Conservation (phyloP, 1,284 basidiomycete genomes). For the Cutaneotrichosporon daszewskae region DNA sequence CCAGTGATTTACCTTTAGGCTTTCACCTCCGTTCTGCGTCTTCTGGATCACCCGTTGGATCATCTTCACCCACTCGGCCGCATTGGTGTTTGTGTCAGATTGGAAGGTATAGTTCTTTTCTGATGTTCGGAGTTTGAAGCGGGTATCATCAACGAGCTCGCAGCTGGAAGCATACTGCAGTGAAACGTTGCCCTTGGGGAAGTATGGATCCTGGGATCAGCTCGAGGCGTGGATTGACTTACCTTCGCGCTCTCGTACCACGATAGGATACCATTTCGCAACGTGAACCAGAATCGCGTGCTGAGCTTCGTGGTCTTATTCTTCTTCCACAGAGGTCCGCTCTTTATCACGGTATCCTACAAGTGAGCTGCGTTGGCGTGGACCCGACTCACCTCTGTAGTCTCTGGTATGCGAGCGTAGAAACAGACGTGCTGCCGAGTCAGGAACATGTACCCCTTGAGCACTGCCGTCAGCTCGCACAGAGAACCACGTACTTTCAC, state of each 20-base stretch:
- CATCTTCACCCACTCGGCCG: slow-evolving; percentile 89
- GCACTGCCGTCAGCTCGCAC: slow-evolving; percentile 53
- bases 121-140: slow-evolving; percentile 71
- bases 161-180: slow-evolving; percentile 86
- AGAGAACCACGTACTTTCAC: slow-evolving; percentile 62
- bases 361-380: slow-evolving; percentile 1
- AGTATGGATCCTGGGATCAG: slow-evolving; percentile 74
- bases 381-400: slow-evolving; percentile 58
- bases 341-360: slow-evolving; percentile 80
- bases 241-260: slow-evolving; percentile 93
- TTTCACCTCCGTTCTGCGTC: slow-evolving; percentile 90
- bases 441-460: slow-evolving; percentile 95
- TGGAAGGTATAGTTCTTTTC: slow-evolving; percentile 66
- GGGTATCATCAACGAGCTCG: slow-evolving; percentile 66
- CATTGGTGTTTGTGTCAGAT: slow-evolving; percentile 70
- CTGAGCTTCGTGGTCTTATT: slow-evolving; percentile 78
- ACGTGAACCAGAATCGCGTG: slow-evolving; percentile 87
- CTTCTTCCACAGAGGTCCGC: slow-evolving; percentile 75
- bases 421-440: slow-evolving; percentile 90
- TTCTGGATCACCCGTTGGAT: slow-evolving; percentile 85
- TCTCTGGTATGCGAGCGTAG: slow-evolving; percentile 86
- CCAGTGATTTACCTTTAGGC: slow-evolving; percentile 50
- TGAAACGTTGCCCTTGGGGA: slow-evolving; percentile 90
- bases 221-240: slow-evolving; percentile 38
- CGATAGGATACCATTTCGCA: slow-evolving; percentile 86